Base-by-base conservation (phyloP, 352 stramenopile species). In the Phytophthora pluvialis region DNA sequence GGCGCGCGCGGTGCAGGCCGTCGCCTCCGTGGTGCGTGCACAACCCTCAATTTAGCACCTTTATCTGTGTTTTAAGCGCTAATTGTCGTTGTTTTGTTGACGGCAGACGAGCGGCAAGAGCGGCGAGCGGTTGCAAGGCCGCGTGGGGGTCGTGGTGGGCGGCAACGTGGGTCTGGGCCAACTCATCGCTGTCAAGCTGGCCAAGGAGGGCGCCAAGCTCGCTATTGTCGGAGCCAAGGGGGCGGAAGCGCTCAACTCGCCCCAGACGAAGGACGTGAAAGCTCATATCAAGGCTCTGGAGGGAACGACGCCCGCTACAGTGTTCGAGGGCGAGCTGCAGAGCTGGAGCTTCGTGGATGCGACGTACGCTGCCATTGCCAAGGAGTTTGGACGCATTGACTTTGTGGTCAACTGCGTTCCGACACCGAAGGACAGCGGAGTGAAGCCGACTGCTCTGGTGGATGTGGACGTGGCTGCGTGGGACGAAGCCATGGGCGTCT, bases 371-470 rank as follows among this genome's bases (percentile, higher is more conserved):
- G 58, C 54, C 1, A 64, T 88, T 26, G 75, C 72, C 21, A 79
- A 79, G 47, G 43, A 77, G 35, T 78, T 85, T 54, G 75, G 69
- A 47, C 83, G 83, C 51, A 79, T 90, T 25, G 83, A 90, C 67
- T 91, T 91, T 73, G 79, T 90, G 13, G 79, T 90, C 54, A 90
- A 91, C 66, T 91, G 80, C 48, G 61, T 90, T 10, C 75, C 79
- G 0, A 43, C 67, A 1, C 73, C 70, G 4, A 66, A 65, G 13
- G 64, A 64, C 7, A 70, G 61, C 36, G 72, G 60, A 0, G 67
- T 67, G 36, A 82, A 83, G 64, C 61, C 69, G 5, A 76, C 32
- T 8, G 25, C 65, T 36, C 61, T 89, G 12, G 68, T 76, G 18
- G 75, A 89, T 21, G 52, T 79, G 28, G 69, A 86, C 11, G 69